A percentile compares a stretch with the other conserved stretches of the same genome.
phyloP scores from a whole-genome alignment of 1,284 basidiomycete species.

The Cutaneotrichosporon cyanovorans region DNA sequence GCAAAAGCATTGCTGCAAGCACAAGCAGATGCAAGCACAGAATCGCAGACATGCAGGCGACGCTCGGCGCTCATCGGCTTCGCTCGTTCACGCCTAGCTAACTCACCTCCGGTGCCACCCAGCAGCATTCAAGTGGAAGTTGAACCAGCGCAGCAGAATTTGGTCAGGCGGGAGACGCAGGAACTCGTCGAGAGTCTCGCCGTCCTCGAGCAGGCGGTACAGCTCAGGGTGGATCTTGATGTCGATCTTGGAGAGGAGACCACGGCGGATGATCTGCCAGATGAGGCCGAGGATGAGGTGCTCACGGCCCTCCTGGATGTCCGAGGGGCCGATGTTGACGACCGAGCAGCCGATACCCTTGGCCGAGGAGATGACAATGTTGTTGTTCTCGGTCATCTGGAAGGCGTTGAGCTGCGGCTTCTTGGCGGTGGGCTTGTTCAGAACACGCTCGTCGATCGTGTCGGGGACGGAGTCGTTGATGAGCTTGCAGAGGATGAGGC shows the following conservation, averaged over 20 bases:
- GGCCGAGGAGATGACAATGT: slow-evolving; percentile 95
- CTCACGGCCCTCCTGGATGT: slow-evolving; percentile 87
- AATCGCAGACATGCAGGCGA: not conserved
- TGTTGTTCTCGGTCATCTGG: slow-evolving; percentile 99
- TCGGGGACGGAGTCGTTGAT: slow-evolving; percentile 99
- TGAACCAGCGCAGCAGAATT: slow-evolving; percentile 95
- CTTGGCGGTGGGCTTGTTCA: slow-evolving; percentile 71
- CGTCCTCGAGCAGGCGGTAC: slow-evolving; percentile 91
- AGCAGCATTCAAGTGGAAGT: slow-evolving; percentile 94
- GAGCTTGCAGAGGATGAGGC: slow-evolving; percentile 92
- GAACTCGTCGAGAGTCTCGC: slow-evolving; percentile 92
- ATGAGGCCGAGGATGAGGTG: slow-evolving; percentile 97
- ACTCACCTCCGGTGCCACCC: slow-evolving; percentile 74
- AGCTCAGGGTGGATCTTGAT: slow-evolving; percentile 97
- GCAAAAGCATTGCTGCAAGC: too few relatives aligned
- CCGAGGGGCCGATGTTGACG: slow-evolving; percentile 92
- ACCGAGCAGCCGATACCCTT: slow-evolving; percentile 98
- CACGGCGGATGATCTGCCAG: slow-evolving; percentile 95
- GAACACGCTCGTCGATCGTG: slow-evolving; percentile 95
- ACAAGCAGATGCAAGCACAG: too few relatives aligned
- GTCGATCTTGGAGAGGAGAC: slow-evolving; percentile 88
- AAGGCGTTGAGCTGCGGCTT: slow-evolving; percentile 72
- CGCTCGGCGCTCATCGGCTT: not conserved
- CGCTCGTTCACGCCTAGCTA: too few relatives aligned
- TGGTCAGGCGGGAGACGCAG: slow-evolving; percentile 91